Conservation (phyloP, 805 yeast species). For the Dipodascopsis uninucleata region DNA sequence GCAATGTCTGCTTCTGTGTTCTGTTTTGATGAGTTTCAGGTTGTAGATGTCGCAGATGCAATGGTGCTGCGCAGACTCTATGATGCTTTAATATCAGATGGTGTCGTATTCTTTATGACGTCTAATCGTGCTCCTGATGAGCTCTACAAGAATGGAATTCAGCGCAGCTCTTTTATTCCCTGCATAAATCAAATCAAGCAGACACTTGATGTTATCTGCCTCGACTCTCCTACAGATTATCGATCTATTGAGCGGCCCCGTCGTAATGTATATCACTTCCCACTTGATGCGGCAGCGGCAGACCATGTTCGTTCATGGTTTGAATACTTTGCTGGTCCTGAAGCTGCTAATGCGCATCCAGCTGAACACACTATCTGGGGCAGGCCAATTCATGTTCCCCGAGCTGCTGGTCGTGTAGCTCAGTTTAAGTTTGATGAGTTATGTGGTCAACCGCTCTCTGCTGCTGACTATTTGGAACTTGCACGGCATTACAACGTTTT, state of each 20-base stretch:
- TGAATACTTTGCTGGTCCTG: slow-evolving; percentile 59
- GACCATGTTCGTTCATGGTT: slow-evolving; percentile 77
- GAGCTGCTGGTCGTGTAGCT: slow-evolving; percentile 74
- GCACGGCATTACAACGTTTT: slow-evolving; percentile 73
- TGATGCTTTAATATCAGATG: slow-evolving; percentile 58
- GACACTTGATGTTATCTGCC: slow-evolving; percentile 68
- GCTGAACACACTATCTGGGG: slow-evolving; percentile 71
- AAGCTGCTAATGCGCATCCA: slow-evolving; percentile 36
- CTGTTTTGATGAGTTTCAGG: slow-evolving; percentile 97
- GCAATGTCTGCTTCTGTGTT: slow-evolving; percentile 71
- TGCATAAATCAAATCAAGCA: slow-evolving; percentile 77
- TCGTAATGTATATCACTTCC: slow-evolving; percentile 72
- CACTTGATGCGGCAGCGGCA: slow-evolving; percentile 55
- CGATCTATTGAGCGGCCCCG: slow-evolving; percentile 82
- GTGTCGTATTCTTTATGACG: slow-evolving; percentile 85
- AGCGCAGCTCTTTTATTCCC: slow-evolving; percentile 86
- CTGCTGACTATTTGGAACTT: slow-evolving; percentile 87
- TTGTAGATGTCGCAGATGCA: slow-evolving; percentile 97
- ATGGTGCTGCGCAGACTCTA: slow-evolving; percentile 83
- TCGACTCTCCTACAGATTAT: slow-evolving; percentile 92
- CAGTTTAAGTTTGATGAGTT: slow-evolving; percentile 82
- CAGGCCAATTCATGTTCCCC: slow-evolving; percentile 70
- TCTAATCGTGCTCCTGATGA: slow-evolving; percentile 95
- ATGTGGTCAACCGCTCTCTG: slow-evolving; percentile 84
- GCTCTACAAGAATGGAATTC: slow-evolving; percentile 88